Evolutionary conservation across 257 asterid genomes (phyloP).

Genomic region (Fraxinus anomala): DNA sequence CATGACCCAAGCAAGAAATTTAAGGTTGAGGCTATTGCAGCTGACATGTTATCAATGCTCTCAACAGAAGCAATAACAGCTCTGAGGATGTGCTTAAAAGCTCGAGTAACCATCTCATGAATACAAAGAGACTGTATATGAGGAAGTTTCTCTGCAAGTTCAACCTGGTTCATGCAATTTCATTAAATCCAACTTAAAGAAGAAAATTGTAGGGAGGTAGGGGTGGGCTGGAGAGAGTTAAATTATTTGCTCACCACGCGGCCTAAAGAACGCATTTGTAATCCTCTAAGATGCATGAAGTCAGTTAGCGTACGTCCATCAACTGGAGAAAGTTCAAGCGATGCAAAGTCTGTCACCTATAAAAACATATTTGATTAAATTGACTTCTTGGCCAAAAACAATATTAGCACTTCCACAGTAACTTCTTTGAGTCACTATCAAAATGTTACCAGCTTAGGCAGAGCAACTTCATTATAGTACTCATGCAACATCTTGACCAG

Average conservation of each 20-base stretch:
- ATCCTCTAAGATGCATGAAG: conserved; percentile 98
- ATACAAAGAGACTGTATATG: conserved; percentile 96
- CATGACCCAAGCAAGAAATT: conserved; percentile 84
- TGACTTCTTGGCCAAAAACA: conserved; percentile 13
- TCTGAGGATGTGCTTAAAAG: conserved; percentile 84
- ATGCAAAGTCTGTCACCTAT: conserved; percentile 97
- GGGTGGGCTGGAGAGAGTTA: conserved; percentile 2
- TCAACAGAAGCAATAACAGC: conserved; percentile 90
- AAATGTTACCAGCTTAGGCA: conserved; percentile 90
- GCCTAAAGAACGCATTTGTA: conserved; percentile 89
- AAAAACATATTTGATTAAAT: conserved; percentile 31
- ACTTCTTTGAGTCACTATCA: conserved; percentile 20
- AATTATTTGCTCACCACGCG: conserved; percentile 73
- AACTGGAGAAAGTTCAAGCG: conserved; percentile 98
- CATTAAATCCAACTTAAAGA: conserved; percentile 25
- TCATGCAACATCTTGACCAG: conserved; percentile 77
- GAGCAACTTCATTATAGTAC: conserved; percentile 86
- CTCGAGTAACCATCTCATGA: conserved; percentile 99
- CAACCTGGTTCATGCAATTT: conserved; percentile 68
- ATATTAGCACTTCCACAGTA: conserved; percentile 11
- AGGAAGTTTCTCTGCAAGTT: conserved; percentile 94
- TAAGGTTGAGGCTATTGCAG: conserved; percentile 72
- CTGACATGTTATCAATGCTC: conserved; percentile 55
- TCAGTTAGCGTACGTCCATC: conserved; percentile 97
- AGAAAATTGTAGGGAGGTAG: neutral